phyloP scores from a whole-genome alignment of 1,284 basidiomycete species.

The Singerocomus inundabilis region DNA sequence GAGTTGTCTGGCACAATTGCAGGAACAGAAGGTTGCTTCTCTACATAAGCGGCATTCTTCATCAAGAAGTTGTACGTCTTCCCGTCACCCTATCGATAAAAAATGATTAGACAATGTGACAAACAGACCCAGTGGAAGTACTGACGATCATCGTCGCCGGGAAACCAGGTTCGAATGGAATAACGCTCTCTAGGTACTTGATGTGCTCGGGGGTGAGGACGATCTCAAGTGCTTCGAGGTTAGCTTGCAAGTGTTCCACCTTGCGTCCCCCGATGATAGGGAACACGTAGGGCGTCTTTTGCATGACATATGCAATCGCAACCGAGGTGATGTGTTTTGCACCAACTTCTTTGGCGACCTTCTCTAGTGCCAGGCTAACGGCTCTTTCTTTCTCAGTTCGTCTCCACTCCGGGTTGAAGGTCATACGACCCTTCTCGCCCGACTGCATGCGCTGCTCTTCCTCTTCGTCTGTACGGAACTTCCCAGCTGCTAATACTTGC shows the following conservation, averaged over 20 bases:
- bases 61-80: slow-evolving; percentile 11
- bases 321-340: neutral
- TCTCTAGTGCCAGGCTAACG: neutral
- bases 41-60: slow-evolving; percentile 22
- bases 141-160: slow-evolving; percentile 23
- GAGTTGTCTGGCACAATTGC: slow-evolving; percentile 16
- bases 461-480: slow-evolving; percentile 32
- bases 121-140: neutral
- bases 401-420: neutral
- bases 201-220: neutral
- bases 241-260: neutral
- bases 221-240: neutral
- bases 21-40: slow-evolving; percentile 19
- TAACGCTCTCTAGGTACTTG: neutral
- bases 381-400: neutral
- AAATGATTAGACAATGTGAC: slow-evolving; percentile 24
- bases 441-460: slow-evolving; percentile 26
- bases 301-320: slow-evolving; percentile 1
- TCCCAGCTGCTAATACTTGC: slow-evolving; percentile 36
- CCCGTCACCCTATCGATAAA: slow-evolving; percentile 34
- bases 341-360: slow-evolving; percentile 19
- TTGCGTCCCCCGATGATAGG: neutral
- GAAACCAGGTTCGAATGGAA: slow-evolving; percentile 40
- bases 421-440: slow-evolving; percentile 27
- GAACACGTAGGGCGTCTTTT: neutral